These are phyloP conservation scores for Polyplosphaeria fusca DNA, from an alignment of 495 filamentous ascomycete genomes.

Conservation along the genomic window DNA sequence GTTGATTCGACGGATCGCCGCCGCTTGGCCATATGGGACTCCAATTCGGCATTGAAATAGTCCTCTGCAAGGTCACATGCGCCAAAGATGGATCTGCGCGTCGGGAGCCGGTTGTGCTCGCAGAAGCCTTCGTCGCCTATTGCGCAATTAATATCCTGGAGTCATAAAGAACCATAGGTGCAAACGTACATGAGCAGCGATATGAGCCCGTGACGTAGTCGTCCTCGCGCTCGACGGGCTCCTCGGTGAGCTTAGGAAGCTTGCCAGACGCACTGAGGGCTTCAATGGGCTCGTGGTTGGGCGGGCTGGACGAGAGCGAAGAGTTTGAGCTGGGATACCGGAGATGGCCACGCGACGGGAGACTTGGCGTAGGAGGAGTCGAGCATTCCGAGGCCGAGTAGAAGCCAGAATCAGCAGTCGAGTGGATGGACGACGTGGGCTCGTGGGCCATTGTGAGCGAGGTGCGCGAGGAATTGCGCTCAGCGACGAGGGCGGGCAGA, in stretches of 20 bases:
- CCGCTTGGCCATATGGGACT: conserved; percentile 54
- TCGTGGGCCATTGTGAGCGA: conserved; percentile 26
- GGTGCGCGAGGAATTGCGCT: conserved; percentile 28
- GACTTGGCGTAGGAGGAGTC: conserved; percentile 60
- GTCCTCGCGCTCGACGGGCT: conserved; percentile 36
- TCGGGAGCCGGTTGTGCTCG: conserved; percentile 12
- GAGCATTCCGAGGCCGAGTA: conserved; percentile 58
- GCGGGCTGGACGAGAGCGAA: conserved; percentile 55
- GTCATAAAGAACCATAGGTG: neutral
- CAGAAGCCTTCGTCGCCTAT: conserved; percentile 23
- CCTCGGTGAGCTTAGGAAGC: conserved; percentile 36
- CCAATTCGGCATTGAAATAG: conserved; percentile 56
- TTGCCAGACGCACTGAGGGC: conserved; percentile 27
- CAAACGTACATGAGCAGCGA: conserved; percentile 32
- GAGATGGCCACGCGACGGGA: conserved; percentile 53
- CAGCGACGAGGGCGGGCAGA: conserved; percentile 32
- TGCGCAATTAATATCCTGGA: neutral
- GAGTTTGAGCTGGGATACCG: conserved; percentile 63
- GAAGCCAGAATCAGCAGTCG: conserved; percentile 30
- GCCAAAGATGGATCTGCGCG: conserved; percentile 4
- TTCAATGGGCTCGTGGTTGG: conserved; percentile 44
- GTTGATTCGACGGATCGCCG: conserved; percentile 64
- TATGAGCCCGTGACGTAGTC: conserved; percentile 7
- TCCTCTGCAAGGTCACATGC: conserved; percentile 32
- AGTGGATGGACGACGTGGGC: conserved; percentile 24